phyloP scores from a whole-genome alignment of 495 filamentous ascomycete genomes.

The Aspergillus campestris region DNA sequence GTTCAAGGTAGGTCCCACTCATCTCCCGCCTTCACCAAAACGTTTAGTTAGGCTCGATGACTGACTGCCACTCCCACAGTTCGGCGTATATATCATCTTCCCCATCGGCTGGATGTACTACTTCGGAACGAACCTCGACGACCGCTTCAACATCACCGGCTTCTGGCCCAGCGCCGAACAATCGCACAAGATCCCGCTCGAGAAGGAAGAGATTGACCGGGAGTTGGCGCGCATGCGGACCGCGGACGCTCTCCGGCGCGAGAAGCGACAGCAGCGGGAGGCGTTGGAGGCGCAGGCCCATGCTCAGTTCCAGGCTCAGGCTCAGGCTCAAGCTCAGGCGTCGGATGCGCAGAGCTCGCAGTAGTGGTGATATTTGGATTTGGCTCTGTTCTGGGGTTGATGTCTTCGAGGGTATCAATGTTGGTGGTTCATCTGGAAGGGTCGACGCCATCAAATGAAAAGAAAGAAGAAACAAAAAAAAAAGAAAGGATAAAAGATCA shows the following conservation, averaged over 20 bases:
- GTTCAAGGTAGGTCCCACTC: conserved; percentile 62
- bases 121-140: conserved; percentile 96
- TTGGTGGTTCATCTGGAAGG: neutral
- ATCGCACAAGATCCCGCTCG: conserved; percentile 81
- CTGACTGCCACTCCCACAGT: conserved; percentile 41
- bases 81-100: conserved; percentile 97
- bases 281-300: conserved; percentile 41
- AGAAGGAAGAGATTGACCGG: conserved; percentile 74
- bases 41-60: neutral
- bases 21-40: conserved; percentile 1
- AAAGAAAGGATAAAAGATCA: conserved; percentile 2
- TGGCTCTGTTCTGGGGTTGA: neutral
- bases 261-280: conserved; percentile 51
- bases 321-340: conserved; percentile 23
- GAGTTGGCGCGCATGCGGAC: conserved; percentile 67
- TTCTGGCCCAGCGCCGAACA: conserved; percentile 91
- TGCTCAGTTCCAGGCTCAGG: conserved; percentile 18
- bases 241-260: conserved; percentile 30
- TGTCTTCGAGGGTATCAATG: neutral
- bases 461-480: neutral
- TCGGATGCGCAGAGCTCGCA: conserved; percentile 11
- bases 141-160: conserved; percentile 73
- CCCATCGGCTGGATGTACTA: conserved; percentile 99
- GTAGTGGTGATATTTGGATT: conserved; percentile 6
- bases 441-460: neutral